Conservation (phyloP, 2,329 filamentous ascomycete genomes). For the Penicillium sp. region DNA sequence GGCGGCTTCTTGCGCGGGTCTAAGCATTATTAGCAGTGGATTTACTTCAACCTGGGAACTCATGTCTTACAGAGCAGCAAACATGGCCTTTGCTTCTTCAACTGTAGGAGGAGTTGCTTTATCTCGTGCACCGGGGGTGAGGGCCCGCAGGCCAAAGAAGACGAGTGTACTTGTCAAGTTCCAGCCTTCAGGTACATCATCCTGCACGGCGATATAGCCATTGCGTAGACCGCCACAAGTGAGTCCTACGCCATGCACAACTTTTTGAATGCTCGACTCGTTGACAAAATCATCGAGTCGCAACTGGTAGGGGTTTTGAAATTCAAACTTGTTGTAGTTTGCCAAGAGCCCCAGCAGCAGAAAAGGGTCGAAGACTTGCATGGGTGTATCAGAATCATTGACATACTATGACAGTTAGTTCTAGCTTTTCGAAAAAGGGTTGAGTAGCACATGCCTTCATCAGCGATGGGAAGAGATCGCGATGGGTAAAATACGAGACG, state of each 20-base stretch:
- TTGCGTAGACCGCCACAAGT: constrained; percentile 67
- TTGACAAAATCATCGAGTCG: constrained; percentile 95
- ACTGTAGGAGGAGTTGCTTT: constrained; percentile 62
- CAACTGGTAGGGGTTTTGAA: constrained; percentile 91
- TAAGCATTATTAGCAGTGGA: constrained; percentile 39
- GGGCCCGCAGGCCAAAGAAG: constrained; percentile 77
- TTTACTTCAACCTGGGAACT: not conserved
- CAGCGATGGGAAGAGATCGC: constrained; percentile 87
- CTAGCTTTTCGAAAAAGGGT: not conserved
- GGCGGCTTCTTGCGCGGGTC: constrained; percentile 75
- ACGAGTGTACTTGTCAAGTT: constrained; percentile 74
- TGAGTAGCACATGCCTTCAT: constrained; percentile 68
- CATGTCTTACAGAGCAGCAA: constrained; percentile 64
- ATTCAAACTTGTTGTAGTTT: constrained; percentile 99
- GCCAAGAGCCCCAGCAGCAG: constrained; percentile 80
- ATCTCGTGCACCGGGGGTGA: constrained; percentile 67
- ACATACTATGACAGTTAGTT: constrained; percentile 59
- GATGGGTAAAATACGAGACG: constrained; percentile 89
- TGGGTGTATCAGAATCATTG: constrained; percentile 69
- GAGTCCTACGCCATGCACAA: constrained; percentile 71
- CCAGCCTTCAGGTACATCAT: constrained; percentile 90
- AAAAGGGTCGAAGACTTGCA: constrained; percentile 69
- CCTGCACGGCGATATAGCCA: constrained; percentile 80
- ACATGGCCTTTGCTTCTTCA: constrained; percentile 79
- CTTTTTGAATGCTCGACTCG: constrained; percentile 77